Evolutionary conservation across 2,329 filamentous ascomycete species (phyloP), one percentile per base, ranked within the genome.

Genomic region (Botryosphaeria dothidea): DNA sequence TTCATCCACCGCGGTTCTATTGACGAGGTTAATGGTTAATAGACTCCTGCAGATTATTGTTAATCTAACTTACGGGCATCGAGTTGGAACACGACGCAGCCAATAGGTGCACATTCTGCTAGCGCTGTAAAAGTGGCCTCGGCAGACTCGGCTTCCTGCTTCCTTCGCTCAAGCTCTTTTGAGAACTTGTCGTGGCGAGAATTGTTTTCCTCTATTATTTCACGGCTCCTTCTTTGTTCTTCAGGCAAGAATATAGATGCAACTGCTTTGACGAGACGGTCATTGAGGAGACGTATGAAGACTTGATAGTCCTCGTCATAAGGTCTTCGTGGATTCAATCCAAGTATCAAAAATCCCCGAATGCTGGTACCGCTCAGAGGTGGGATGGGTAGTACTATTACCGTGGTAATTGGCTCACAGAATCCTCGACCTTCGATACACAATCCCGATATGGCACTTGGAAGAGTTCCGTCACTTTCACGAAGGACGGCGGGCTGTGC

Each of bases 301-400:
- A 62, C 21, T 13, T 63, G 56, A 34, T 66, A 66, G 27, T 66
- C 58, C 27, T 66, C 64, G 23, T 66, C 58, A 11, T 66, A 66
- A 7, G 58, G 49, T 19, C 58, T 34, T 4, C 58, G 48, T 3
- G 64, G 49, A 38, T 63, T 66, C 4, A 66, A 15, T 7, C 64
- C 64, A 17, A 66, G 41, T 3, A 66, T 19, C 1, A 66, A 8
- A 23, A 66, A 66, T 4, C 64, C 64, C 23, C 57, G 41, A 21
- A 63, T 48, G n/a, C 49, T 62, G 15, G 64, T 48, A 9, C 64
- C 64, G 19, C 64, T 66, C 9, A 66, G 45, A 13, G 64, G 58
- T 8, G 64, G 58, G 17, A 66, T 62, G 3, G 64, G 57, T 19
- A 62, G 27, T 19, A 48, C 49, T 15, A 66, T 48, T 2, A 49